These are phyloP conservation scores for Blastomyces silverae DNA, from an alignment of 2,329 filamentous ascomycete genomes.

Conservation along the genomic window DNA sequence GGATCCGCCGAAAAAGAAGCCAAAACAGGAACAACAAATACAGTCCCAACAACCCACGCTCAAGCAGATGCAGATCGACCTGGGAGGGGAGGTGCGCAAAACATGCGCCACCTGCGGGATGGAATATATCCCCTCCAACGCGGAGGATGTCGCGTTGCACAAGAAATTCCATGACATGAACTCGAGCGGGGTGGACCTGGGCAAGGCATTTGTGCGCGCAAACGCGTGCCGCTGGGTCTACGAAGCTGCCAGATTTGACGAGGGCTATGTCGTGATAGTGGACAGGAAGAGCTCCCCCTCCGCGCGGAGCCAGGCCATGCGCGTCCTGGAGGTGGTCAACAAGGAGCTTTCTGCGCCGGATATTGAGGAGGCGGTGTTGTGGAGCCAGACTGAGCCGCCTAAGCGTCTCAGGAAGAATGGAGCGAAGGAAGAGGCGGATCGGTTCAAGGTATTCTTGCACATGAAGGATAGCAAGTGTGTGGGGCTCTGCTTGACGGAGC, in stretches of 20 bases:
- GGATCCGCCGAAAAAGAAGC: conserved; percentile 34
- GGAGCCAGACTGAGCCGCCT: conserved; percentile 44
- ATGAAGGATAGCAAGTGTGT: conserved; percentile 56
- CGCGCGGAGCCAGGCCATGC: conserved; percentile 48
- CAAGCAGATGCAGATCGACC: conserved; percentile 56
- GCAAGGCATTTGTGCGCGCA: conserved; percentile 51
- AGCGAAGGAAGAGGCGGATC: conserved; percentile 37
- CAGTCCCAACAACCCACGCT: conserved; percentile 34
- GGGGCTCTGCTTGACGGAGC: conserved; percentile 55
- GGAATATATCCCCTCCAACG: conserved; percentile 58
- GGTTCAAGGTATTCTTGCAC: conserved; percentile 57
- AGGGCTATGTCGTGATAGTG: conserved; percentile 53
- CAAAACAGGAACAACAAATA: conserved; percentile 9
- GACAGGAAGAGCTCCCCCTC: conserved; percentile 48
- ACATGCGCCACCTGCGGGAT: conserved; percentile 57
- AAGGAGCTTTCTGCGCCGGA: conserved; percentile 56
- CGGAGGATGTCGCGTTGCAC: conserved; percentile 56
- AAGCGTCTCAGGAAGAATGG: conserved; percentile 33
- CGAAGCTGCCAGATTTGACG: conserved; percentile 44
- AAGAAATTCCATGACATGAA: conserved; percentile 59
- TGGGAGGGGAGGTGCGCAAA: conserved; percentile 50
- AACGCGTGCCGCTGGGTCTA: conserved; percentile 48
- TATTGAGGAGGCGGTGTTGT: conserved; percentile 52
- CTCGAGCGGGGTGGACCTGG: conserved; percentile 54
- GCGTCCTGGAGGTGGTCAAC: conserved; percentile 57